Conservation (phyloP, 805 yeast genomes). For the Metschnikowia noctiluminum region DNA sequence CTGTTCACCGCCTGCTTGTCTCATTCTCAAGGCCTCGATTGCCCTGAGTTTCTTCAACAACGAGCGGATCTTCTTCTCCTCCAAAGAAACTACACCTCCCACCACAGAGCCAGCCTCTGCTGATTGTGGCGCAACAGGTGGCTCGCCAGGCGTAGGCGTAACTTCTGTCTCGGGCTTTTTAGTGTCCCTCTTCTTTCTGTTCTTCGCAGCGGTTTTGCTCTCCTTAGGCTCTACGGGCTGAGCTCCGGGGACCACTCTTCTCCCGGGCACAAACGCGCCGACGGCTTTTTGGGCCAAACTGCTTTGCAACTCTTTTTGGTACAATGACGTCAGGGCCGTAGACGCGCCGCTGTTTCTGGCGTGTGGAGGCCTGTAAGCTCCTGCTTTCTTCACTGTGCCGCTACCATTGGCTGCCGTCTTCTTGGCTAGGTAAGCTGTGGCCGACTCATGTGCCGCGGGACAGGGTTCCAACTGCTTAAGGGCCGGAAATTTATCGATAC, state of each 20-base stretch:
- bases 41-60: constrained; percentile 91
- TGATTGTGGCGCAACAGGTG: constrained; percentile 9
- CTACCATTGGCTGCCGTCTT: constrained; percentile 32
- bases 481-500: constrained; percentile 51
- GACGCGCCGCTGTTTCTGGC: constrained; percentile 54
- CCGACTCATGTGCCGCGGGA: constrained; percentile 70
- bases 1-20: constrained; percentile 77
- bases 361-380: constrained; percentile 97
- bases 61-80: constrained; percentile 89
- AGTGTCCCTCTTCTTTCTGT: constrained; percentile 71
- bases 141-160: constrained; percentile 16
- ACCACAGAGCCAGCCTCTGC: constrained; percentile 39
- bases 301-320: constrained; percentile 51
- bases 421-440: constrained; percentile 52
- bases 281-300: constrained; percentile 18
- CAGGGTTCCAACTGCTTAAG: constrained; percentile 49
- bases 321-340: constrained; percentile 47
- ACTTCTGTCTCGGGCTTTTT: constrained; percentile 32
- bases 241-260: constrained; percentile 54
- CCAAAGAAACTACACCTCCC: constrained; percentile 67
- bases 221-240: constrained; percentile 42
- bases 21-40: constrained; percentile 84
- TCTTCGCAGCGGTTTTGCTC: constrained; percentile 65
- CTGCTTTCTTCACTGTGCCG: constrained; percentile 51
- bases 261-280: constrained; percentile 20